A percentile compares a stretch with the other conserved stretches of the same genome.
These are phyloP conservation scores for Globisporangium rhizosaccharum DNA, from an alignment of 352 stramenopile species.

Conservation along the genomic window DNA sequence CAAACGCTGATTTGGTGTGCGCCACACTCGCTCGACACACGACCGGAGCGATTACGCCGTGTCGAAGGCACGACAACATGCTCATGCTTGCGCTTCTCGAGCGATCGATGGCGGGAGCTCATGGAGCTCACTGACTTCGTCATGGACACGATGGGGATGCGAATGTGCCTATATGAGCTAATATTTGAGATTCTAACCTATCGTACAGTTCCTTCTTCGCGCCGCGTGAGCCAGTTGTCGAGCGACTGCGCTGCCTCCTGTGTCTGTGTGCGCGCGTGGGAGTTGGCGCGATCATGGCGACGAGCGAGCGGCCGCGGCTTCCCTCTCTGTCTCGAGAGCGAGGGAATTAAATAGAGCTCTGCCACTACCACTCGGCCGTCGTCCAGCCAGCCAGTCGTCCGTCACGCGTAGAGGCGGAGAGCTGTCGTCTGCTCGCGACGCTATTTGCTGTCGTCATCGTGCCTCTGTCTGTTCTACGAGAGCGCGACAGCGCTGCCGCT, in stretches of 20 bases:
- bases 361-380: neutral
- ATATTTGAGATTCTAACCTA: conserved; percentile 38
- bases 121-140: no score
- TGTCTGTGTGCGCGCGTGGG: conserved; percentile 2
- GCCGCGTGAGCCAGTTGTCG: conserved; percentile 3
- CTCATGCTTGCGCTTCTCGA: no score
- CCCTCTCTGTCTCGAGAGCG: neutral
- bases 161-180: neutral
- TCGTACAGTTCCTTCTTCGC: conserved; percentile 43
- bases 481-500: conserved; percentile 1
- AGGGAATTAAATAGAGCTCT: conserved; percentile 9
- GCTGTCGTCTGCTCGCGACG: neutral
- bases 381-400: no score
- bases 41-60: no score
- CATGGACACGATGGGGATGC: no score
- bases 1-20: no score
- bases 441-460: neutral
- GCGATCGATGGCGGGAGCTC: no score
- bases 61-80: no score
- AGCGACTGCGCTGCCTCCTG: no score
- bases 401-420: no score
- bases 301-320: neutral
- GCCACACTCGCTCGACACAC: no score
- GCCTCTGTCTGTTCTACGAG: neutral
- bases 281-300: no score